Base-by-base conservation (phyloP, 176 grass and related monocot species). In the Carex myosuroides region DNA sequence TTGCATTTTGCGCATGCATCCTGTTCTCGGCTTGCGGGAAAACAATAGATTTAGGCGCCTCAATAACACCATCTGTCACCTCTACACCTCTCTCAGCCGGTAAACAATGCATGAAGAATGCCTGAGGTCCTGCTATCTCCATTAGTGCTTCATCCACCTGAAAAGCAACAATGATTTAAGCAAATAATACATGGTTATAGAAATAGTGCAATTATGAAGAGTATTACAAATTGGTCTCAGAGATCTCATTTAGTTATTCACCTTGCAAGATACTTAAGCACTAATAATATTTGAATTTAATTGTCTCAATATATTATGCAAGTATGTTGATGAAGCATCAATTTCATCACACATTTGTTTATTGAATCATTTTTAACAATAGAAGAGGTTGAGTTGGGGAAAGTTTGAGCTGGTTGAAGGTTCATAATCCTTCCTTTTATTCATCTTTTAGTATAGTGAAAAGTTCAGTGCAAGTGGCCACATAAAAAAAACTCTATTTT, bases 21-120 rank as follows among this genome's bases (percentile, higher is more conserved):
- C 96, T 81, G 81, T 99, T 99, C 86, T 94, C 96, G 37, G 96
- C 96, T 85, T 98, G 96, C 3, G 92, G 87, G 72, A 99, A 99
- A 39, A 99, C 93, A 2, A 99, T 99, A 63, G 96, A 99, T 63
- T 92, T 90, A 62, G 88, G 92, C 13, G 91, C 91, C 81, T 99
- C 96, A 2, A 99, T 87, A 8, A 86, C 96, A 61, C 83, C 85
- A 14, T 99, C 89, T 2, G 96, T 94, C 53, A 99, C 93, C 80
- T 99, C 96, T 20, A 99, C 42, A 26, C 96, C 93, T 92, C 96
- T 92, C 74, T 99, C 96, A 0, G 96, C 93, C 6, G 96, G 91
- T 67, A 99, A 89, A 78, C 96, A 99, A 61, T 99, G 93, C 96
- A 99, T 99, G 64, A 99, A 92, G 77, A 85, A 94, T 46, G 93